These are phyloP conservation scores for Kluyveromyces lactis DNA, from an alignment of 805 yeast genomes.

Conservation along the genomic window DNA sequence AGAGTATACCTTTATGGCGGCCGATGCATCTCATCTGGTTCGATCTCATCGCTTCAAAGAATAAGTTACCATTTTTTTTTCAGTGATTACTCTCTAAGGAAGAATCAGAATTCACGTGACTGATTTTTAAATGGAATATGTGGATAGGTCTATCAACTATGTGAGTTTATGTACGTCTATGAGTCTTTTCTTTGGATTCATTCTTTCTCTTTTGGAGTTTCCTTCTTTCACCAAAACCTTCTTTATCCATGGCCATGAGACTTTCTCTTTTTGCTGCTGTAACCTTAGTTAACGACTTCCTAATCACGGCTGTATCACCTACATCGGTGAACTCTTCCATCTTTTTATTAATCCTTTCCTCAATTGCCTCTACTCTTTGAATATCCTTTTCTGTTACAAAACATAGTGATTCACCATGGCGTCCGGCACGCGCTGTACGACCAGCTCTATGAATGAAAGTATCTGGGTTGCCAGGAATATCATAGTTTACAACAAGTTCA, in stretches of 20 bases:
- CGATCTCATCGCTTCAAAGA: no score
- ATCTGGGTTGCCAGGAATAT: conserved; percentile 92
- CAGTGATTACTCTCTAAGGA: no score
- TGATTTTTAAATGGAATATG: no score
- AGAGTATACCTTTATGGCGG: no score
- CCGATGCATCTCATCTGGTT: no score
- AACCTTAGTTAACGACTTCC: conserved; percentile 57
- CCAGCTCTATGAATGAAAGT: conserved; percentile 96
- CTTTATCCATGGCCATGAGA: conserved; percentile 87
- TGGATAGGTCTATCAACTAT: no score
- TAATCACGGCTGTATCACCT: conserved; percentile 69
- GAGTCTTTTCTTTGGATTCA: conserved; percentile 19
- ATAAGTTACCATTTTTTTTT: no score
- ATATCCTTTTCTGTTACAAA: conserved; percentile 84
- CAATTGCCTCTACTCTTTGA: conserved; percentile 72
- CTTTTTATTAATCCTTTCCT: conserved; percentile 70
- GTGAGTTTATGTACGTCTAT: conserved; percentile 4
- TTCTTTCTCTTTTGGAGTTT: conserved; percentile 39
- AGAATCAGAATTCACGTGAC: no score
- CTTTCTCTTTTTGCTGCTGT: conserved; percentile 87
- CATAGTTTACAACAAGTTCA: conserved; percentile 82
- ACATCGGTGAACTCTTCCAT: conserved; percentile 69
- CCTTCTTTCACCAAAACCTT: conserved; percentile 71
- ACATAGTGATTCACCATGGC: conserved; percentile 74
- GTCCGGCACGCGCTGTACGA: conserved; percentile 98